A percentile compares a stretch with the other conserved stretches of the same genome.
Conservation (phyloP, 352 stramenopile genomes). For the Globisporangium spiculum region DNA sequence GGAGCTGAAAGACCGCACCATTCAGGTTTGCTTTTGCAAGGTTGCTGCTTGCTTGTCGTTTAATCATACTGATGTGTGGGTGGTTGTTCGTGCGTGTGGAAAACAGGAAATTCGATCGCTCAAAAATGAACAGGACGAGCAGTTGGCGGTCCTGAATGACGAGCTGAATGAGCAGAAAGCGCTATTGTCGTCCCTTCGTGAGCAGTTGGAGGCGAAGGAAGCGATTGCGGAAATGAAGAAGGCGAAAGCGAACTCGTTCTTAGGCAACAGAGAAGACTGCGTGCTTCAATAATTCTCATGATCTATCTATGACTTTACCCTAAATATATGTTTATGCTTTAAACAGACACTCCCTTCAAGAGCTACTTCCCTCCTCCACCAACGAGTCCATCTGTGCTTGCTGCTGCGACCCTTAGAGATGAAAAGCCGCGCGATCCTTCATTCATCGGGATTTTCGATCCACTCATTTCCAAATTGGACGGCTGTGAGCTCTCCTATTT, state of each 20-base stretch:
- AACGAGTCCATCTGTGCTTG: background rate
- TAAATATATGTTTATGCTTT: background rate
- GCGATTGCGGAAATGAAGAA: constrained; percentile 33
- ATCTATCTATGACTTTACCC: constrained; percentile 6
- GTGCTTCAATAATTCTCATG: constrained; percentile 33
- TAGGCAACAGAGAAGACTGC: constrained; percentile 50
- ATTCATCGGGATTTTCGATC: background rate
- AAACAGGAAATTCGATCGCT: constrained; percentile 52
- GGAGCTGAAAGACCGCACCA: constrained; percentile 54
- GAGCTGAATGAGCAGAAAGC: constrained; percentile 52
- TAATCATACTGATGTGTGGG: background rate
- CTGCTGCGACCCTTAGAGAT: background rate
- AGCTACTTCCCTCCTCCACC: background rate
- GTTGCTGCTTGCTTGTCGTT: background rate
- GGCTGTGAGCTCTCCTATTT: constrained; percentile 2
- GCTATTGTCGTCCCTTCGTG: constrained; percentile 41
- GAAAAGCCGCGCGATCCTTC: constrained; percentile 6
- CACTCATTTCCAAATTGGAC: constrained; percentile 4
- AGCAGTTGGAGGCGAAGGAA: constrained; percentile 55
- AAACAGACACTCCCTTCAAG: background rate
- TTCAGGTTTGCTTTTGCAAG: constrained; percentile 31
- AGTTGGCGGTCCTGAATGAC: constrained; percentile 40
- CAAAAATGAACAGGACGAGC: constrained; percentile 60
- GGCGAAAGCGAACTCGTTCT: constrained; percentile 36
- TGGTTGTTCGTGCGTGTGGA: background rate